Percentiles rank a stretch among this genome's conserved stretches.
Evolutionary conservation across 2,329 filamentous ascomycete genomes (phyloP).

Genomic region (Hymenoscyphus linearis): DNA sequence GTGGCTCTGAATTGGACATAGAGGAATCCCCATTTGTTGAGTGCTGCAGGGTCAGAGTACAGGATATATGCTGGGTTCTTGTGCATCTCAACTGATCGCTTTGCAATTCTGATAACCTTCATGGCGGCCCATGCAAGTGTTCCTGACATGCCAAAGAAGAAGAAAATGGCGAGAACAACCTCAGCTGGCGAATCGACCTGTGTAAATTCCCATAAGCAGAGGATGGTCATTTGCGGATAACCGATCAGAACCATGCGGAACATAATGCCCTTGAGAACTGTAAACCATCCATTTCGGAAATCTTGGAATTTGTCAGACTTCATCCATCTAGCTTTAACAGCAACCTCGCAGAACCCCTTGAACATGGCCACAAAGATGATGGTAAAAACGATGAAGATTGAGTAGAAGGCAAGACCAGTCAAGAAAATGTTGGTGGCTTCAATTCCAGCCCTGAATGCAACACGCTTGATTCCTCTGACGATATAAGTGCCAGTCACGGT

Average conservation of each 20-base stretch:
- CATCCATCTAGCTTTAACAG: slow-evolving; percentile 71
- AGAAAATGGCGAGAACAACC: slow-evolving; percentile 82
- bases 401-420: slow-evolving; percentile 85
- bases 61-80: slow-evolving; percentile 96
- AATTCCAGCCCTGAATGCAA: slow-evolving; percentile 79
- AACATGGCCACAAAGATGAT: slow-evolving; percentile 68
- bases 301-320: slow-evolving; percentile 82
- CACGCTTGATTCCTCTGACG: slow-evolving; percentile 80
- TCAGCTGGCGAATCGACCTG: slow-evolving; percentile 78
- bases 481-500: slow-evolving; percentile 50
- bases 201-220: slow-evolving; percentile 92
- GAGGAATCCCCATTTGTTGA: slow-evolving; percentile 98
- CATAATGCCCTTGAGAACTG: slow-evolving; percentile 86
- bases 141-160: slow-evolving; percentile 72
- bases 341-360: slow-evolving; percentile 74
- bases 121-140: slow-evolving; percentile 80
- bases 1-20: slow-evolving; percentile 96
- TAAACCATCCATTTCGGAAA: slow-evolving; percentile 91
- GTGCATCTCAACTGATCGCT: slow-evolving; percentile 83
- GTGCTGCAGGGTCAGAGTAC: slow-evolving; percentile 86
- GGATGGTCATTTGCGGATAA: slow-evolving; percentile 83
- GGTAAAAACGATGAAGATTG: slow-evolving; percentile 73
- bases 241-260: slow-evolving; percentile 88
- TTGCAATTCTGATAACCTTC: slow-evolving; percentile 86
- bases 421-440: slow-evolving; percentile 91